A percentile compares a stretch with the other conserved stretches of the same genome.
Conservation (phyloP, 257 asterid genomes). For the Jacaranda copaia region DNA sequence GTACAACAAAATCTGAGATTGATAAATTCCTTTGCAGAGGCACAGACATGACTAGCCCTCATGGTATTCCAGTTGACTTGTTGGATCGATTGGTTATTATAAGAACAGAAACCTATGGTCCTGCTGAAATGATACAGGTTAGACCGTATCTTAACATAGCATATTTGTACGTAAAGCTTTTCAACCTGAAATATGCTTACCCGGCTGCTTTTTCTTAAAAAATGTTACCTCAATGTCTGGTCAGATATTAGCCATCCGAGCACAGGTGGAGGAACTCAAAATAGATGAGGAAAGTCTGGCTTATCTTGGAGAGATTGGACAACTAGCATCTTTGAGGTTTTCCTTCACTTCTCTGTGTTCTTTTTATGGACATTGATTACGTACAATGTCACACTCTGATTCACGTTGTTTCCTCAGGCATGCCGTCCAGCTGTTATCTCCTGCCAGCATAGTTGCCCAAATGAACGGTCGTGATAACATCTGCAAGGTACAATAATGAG, state of each 20-base stretch:
- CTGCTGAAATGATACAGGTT: constrained; percentile 99
- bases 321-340: constrained; percentile 85
- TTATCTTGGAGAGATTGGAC: constrained; percentile 86
- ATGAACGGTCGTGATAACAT: constrained; percentile 87
- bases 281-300: constrained; percentile 95
- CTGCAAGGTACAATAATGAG: constrained; percentile 68
- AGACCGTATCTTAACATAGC: background rate
- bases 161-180: background rate
- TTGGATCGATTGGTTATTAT: constrained; percentile 90
- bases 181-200: background rate
- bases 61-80: constrained; percentile 94
- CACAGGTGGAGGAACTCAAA: constrained; percentile 88
- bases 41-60: constrained; percentile 95
- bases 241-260: constrained; percentile 94
- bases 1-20: constrained; percentile 19
- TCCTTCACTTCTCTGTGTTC: background rate
- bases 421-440: constrained; percentile 86
- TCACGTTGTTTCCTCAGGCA: constrained; percentile 56
- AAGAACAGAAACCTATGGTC: constrained; percentile 93
- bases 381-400: background rate
- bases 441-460: constrained; percentile 85
- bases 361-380: background rate
- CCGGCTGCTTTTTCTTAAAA: constrained; percentile 3
- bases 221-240: constrained; percentile 24
- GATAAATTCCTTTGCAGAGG: constrained; percentile 61